phyloP scores from a whole-genome alignment of 306 rosid genomes.

The Alnus glutinosa region DNA sequence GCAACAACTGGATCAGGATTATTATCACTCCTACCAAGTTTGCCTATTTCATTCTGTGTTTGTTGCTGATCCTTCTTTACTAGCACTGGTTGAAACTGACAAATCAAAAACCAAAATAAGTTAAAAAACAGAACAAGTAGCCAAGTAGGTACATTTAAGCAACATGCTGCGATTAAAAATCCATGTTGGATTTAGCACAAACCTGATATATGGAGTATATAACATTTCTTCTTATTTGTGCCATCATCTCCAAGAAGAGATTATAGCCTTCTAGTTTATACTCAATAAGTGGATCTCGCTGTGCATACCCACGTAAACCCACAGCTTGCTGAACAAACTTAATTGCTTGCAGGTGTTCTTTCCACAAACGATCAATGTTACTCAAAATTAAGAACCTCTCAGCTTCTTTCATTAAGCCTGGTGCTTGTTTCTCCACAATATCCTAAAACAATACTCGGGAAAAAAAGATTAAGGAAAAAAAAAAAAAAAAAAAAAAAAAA shows the following conservation, averaged over 20 bases:
- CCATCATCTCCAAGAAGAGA: constrained; percentile 99
- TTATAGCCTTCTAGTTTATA: constrained; percentile 96
- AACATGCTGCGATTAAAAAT: not conserved
- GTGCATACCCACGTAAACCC: constrained; percentile 91
- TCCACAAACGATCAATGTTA: constrained; percentile 94
- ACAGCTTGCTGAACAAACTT: constrained; percentile 98
- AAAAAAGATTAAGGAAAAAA: not conserved
- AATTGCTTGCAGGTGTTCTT: constrained; percentile 91
- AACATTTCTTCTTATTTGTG: constrained; percentile 93
- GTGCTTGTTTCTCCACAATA: constrained; percentile 70
- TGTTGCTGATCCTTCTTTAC: constrained; percentile 68
- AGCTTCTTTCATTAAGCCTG: constrained; percentile 92
- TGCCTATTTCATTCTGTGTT: constrained; percentile 42
- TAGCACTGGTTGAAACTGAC: constrained; percentile 87
- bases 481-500: too few species aligned
- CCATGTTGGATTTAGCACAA: constrained; percentile 14
- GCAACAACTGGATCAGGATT: constrained; percentile 55
- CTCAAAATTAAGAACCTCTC: constrained; percentile 88
- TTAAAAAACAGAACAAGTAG: not conserved
- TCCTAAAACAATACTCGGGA: constrained; percentile 43
- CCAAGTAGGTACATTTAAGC: not conserved
- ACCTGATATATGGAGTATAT: constrained; percentile 97
- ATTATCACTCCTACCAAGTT: constrained; percentile 36
- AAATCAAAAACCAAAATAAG: not conserved
- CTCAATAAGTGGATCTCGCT: constrained; percentile 94